Conservation (phyloP, 768 basidiomycete genomes). For the Trichaptum fuscoviolaceum region DNA sequence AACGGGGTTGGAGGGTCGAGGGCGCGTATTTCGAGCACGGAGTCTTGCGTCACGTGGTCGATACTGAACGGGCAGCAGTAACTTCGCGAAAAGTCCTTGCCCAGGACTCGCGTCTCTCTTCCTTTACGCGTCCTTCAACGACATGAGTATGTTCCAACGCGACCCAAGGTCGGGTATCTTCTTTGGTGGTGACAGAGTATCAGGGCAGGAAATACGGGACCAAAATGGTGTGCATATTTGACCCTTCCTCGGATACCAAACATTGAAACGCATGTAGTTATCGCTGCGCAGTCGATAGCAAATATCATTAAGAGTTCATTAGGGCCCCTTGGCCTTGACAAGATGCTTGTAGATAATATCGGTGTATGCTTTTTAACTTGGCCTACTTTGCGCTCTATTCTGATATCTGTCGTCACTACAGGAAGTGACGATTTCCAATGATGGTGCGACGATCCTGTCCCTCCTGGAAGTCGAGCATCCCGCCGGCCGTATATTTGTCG, state of each 20-base stretch:
- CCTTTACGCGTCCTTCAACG: no score
- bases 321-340: constrained; percentile 91
- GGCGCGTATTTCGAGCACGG: no score
- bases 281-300: constrained; percentile 93
- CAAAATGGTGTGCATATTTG: constrained; percentile 71
- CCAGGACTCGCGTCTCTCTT: no score
- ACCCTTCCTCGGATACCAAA: constrained; percentile 4
- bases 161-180: constrained; percentile 91
- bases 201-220: constrained; percentile 93
- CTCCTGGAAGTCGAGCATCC: constrained; percentile 94
- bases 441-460: constrained; percentile 97
- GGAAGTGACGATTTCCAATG: constrained; percentile 99
- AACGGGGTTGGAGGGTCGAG: no score
- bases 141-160: constrained; percentile 74
- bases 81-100: no score
- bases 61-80: no score
- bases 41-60: no score
- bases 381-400: constrained; percentile 5
- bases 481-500: constrained; percentile 94
- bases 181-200: constrained; percentile 88
- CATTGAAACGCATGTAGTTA: constrained; percentile 46
- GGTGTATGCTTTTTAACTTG: constrained; percentile 52
- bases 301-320: constrained; percentile 96
- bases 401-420: constrained; percentile 27
- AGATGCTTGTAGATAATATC: constrained; percentile 98